phyloP scores from a whole-genome alignment of 2,329 filamentous ascomycete genomes.

The Alternaria novae-zelandiae region DNA sequence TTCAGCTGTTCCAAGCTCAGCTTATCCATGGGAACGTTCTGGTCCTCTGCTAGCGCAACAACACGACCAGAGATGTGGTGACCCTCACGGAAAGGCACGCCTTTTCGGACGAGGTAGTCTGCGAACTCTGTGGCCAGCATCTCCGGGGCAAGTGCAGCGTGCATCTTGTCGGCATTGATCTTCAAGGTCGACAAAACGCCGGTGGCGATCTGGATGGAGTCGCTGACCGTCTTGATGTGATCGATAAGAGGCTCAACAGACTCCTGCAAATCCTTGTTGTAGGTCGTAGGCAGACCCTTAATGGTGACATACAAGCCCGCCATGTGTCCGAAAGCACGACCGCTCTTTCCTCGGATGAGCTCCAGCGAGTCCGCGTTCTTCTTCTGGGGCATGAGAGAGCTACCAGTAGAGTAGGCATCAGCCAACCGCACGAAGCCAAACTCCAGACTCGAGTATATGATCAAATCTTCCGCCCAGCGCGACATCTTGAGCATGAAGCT shows the following conservation, averaged over 20 bases:
- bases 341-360: conserved; percentile 77
- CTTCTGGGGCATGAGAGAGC: conserved; percentile 82
- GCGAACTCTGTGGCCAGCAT: conserved; percentile 80
- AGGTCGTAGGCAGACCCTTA: conserved; percentile 78
- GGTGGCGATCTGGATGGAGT: conserved; percentile 82
- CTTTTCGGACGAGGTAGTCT: conserved; percentile 68
- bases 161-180: conserved; percentile 76
- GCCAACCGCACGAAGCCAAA: conserved; percentile 78
- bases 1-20: conserved; percentile 71
- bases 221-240: conserved; percentile 78
- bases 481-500: conserved; percentile 82
- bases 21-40: conserved; percentile 71
- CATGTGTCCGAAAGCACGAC: conserved; percentile 80
- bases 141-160: conserved; percentile 76
- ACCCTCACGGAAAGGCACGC: conserved; percentile 79
- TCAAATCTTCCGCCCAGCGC: conserved; percentile 84
- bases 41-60: conserved; percentile 74
- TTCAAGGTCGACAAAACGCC: conserved; percentile 78
- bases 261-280: conserved; percentile 94
- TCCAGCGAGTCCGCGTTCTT: conserved; percentile 80
- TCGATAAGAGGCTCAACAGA: conserved; percentile 85
- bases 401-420: conserved; percentile 81
- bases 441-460: conserved; percentile 78
- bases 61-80: conserved; percentile 78
- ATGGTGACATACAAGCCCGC: conserved; percentile 78